Evolutionary conservation across 75 land plant species (phyloP).

Genomic region (Picea sitchensis): DNA sequence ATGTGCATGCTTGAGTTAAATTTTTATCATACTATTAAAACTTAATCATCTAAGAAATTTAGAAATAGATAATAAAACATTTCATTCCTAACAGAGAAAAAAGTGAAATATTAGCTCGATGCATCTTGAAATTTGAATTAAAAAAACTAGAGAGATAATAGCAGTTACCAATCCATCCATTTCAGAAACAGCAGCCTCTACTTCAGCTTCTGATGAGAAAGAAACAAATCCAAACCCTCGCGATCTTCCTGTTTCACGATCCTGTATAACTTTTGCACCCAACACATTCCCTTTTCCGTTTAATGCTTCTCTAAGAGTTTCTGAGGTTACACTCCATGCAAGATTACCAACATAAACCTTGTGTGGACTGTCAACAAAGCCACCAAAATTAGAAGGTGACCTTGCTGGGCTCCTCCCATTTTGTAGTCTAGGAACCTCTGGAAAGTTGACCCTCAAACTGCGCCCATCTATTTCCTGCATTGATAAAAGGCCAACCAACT

Average conservation of each 20-base stretch:
- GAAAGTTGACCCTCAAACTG: slow-evolving; percentile 66
- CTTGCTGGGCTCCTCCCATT: background rate
- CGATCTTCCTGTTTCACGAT: slow-evolving; percentile 67
- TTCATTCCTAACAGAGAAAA: too few species aligned
- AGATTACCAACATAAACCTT: slow-evolving; percentile 88
- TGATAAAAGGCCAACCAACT: background rate
- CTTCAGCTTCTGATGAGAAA: slow-evolving; percentile 52
- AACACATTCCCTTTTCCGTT: slow-evolving; percentile 54
- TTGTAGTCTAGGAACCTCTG: slow-evolving; percentile 67
- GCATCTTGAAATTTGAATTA: too few species aligned
- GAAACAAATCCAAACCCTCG: slow-evolving; percentile 89
- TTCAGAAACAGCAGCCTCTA: slow-evolving; percentile 50
- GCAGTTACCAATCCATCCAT: slow-evolving; percentile 73
- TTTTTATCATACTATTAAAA: too few species aligned
- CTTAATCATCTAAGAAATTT: too few species aligned
- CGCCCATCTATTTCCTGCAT: slow-evolving; percentile 76
- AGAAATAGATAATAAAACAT: too few species aligned
- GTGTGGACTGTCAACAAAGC: slow-evolving; percentile 57
- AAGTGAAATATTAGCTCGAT: too few species aligned
- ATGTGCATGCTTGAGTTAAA: background rate
- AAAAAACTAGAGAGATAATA: too few species aligned
- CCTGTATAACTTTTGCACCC: slow-evolving; percentile 76
- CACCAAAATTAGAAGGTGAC: background rate
- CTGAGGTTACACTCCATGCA: slow-evolving; percentile 66
- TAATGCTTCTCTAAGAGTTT: slow-evolving; percentile 52